phyloP scores from a whole-genome alignment of 2,329 filamentous ascomycete genomes.

The Calcarisporium arbuscula region DNA sequence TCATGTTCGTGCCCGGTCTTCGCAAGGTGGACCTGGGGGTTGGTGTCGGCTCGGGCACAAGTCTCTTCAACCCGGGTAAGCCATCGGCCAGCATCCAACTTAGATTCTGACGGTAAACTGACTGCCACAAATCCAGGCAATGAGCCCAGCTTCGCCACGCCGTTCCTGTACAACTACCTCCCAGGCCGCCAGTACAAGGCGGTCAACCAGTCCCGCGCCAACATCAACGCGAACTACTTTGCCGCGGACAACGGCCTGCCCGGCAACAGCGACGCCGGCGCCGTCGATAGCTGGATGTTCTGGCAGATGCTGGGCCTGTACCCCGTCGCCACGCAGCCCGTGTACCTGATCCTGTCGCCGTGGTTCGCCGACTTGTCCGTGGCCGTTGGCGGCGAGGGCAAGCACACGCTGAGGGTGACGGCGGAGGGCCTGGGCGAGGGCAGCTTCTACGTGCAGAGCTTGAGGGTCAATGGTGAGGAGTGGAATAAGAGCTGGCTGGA shows the following conservation, averaged over 20 bases:
- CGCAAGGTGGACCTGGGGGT: constrained; percentile 37
- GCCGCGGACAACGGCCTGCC: constrained; percentile 36
- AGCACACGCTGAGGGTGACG: constrained; percentile 27
- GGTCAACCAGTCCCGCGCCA: constrained; percentile 39
- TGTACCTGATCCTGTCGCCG: constrained; percentile 45
- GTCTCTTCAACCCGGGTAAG: constrained; percentile 22
- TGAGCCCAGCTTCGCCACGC: constrained; percentile 48
- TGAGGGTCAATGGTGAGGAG: constrained; percentile 43
- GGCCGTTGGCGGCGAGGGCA: constrained; percentile 35
- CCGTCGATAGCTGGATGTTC: constrained; percentile 52
- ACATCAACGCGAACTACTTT: constrained; percentile 41
- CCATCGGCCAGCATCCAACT: constrained; percentile 37
- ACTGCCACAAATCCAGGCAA: constrained; percentile 52
- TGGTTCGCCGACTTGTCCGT: constrained; percentile 44
- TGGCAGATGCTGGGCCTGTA: constrained; percentile 52
- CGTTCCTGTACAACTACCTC: constrained; percentile 53
- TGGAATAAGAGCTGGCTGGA: constrained; percentile 51
- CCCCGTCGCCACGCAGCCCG: constrained; percentile 50
- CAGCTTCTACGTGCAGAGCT: constrained; percentile 43
- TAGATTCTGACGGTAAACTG: too few species aligned
- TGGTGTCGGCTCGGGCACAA: constrained; percentile 7
- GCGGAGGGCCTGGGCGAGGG: constrained; percentile 35
- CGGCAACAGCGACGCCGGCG: constrained; percentile 52
- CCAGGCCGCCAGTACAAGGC: constrained; percentile 41
- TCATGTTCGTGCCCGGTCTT: constrained; percentile 25